Base-by-base conservation (phyloP, 768 basidiomycete genomes). In the Leccinellum rugosiceps region DNA sequence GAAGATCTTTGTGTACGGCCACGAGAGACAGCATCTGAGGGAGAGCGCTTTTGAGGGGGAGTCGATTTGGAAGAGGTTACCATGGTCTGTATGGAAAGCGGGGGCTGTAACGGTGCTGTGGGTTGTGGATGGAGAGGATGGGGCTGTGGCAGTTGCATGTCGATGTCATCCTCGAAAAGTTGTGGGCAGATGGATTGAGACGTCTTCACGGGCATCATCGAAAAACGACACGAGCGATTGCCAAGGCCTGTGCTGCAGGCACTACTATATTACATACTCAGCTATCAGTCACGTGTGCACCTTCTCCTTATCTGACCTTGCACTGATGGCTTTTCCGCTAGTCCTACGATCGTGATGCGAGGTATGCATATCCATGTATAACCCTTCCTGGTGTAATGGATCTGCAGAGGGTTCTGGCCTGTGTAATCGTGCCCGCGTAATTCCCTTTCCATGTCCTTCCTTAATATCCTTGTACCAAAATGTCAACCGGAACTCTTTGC, bases 141-240 rank as follows among this genome's bases (percentile, higher is more conserved):
- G 6, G 53, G 43, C 1, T 48, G 54, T 0, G 53, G 61, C 15
- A 56, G 34, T 15, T 72, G 72, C 57, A 78, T 65, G 30, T 76
- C 69, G 58, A 74, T 74, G 41, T 76, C 69, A 60, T 74, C 73
- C 58, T 74, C 73, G 60, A 72, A 73, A 1, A 70, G 50, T 46
- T 65, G 60, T 3, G 68, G 48, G 46, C 56, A 66, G 61, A 57
- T 25, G 1, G 63, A 53, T 11, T 57, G 57, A 1, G 60, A 52
- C 58, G 56, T 62, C 58, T 57, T 65, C 50, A 65, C 67, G 0
- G 67, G 67, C 67, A 68, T 68, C 67, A 58, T 31, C 57, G 64
- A 46, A 51, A 61, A 54, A 50, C 41, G 53, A 68, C 55, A 55
- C 59, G 50, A 56, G 50, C 46, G 51, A 47, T 45, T 46, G 47